Percentiles rank a stretch among this genome's conserved stretches.
phyloP scores from a whole-genome alignment of 129 eudicot species.

The carrot (Daucus carota) region DH1_v3.0 NC_030386.2:7268501-7269000 shows the following conservation, averaged over 20 bases:
- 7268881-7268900: background rate
- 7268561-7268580: conserved; percentile 38
- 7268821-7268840: background rate
- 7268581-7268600: conserved; percentile 26
- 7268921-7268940: background rate
- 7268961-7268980: too few species aligned
- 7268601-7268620: conserved; percentile 47
- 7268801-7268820: background rate
- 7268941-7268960: too few species aligned
- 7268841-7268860: too few species aligned
- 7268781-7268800: background rate
- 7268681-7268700: conserved; percentile 32
- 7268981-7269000: too few species aligned
- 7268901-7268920: background rate
- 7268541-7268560: conserved; percentile 68
- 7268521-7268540: conserved; percentile 56
- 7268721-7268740: conserved; percentile 22
- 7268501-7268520: conserved; percentile 23
- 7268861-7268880: too few species aligned
- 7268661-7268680: conserved; percentile 62
- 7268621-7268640: background rate
- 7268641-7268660: conserved; percentile 11
- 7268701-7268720: conserved; percentile 49
- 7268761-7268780: conserved; percentile 12
- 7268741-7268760: conserved; percentile 41